A percentile compares a stretch with the other conserved stretches of the same genome.
Conservation (phyloP, 495 filamentous ascomycete species). For the Podospora australis region DNA sequence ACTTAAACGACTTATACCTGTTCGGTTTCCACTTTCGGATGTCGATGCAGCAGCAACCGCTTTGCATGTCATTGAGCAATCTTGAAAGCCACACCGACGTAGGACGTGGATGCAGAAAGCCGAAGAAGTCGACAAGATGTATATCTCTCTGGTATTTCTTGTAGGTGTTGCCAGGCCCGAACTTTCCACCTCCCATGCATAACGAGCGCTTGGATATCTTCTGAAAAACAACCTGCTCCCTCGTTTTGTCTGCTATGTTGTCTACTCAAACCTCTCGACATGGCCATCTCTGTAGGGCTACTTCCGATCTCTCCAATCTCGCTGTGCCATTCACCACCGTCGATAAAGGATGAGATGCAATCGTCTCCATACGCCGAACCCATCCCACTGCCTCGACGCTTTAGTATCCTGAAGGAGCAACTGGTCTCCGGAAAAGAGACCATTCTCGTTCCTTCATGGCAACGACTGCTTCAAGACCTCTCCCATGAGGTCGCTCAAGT, state of each 20-base stretch:
- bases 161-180: not conserved
- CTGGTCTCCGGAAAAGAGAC: conserved; percentile 56
- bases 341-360: conserved; percentile 13
- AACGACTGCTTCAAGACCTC: conserved; percentile 55
- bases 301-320: conserved; percentile 10
- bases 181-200: not conserved
- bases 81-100: conserved; percentile 3
- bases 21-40: conserved; percentile 6
- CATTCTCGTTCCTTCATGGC: conserved; percentile 49
- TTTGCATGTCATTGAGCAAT: not conserved
- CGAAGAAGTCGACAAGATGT: not conserved
- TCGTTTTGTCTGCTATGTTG: conserved; percentile 2
- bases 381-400: conserved; percentile 60
- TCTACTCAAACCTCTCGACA: conserved; percentile 2
- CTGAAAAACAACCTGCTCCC: not conserved
- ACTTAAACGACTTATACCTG: conserved; percentile 6
- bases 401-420: conserved; percentile 59
- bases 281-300: conserved; percentile 16
- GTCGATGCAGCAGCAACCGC: not conserved
- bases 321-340: not conserved
- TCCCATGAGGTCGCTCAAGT: conserved; percentile 48
- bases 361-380: conserved; percentile 20
- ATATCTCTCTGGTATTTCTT: conserved; percentile 10
- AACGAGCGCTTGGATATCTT: not conserved
- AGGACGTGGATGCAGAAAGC: not conserved